phyloP scores from a whole-genome alignment of 257 asterid species.

The Primulina huaijiensis region DNA sequence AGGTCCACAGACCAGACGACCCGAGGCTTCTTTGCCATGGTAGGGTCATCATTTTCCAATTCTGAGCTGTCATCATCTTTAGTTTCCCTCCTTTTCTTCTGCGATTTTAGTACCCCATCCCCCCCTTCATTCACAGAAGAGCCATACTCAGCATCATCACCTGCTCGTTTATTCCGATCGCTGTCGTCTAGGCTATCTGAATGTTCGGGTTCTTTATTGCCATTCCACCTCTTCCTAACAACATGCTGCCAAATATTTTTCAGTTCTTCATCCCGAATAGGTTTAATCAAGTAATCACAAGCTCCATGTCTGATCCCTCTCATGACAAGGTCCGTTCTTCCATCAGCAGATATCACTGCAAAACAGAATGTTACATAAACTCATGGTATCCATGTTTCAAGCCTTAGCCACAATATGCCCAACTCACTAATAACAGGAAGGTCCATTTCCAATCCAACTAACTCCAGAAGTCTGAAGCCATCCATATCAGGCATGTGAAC shows the following conservation, averaged over 20 bases:
- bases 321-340: conserved; percentile 70
- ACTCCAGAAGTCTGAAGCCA: conserved; percentile 91
- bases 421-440: conserved; percentile 92
- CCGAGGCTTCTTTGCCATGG: conserved; percentile 70
- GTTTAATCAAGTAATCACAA: conserved; percentile 87
- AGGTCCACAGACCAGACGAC: conserved; percentile 96
- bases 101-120: conserved; percentile 43
- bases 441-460: conserved; percentile 89
- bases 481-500: conserved; percentile 99
- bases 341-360: conserved; percentile 93
- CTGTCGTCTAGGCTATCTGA: conserved; percentile 53
- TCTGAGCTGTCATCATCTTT: conserved; percentile 65
- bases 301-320: conserved; percentile 90
- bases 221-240: conserved; percentile 64
- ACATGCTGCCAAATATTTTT: conserved; percentile 96
- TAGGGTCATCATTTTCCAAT: conserved; percentile 60
- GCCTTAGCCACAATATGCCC: conserved; percentile 19
- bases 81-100: conserved; percentile 57
- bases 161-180: conserved; percentile 40
- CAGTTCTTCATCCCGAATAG: conserved; percentile 76
- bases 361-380: conserved; percentile 27
- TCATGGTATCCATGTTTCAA: conserved; percentile 20
- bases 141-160: conserved; percentile 61
- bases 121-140: conserved; percentile 55
- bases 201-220: conserved; percentile 54